These are phyloP conservation scores for Colletotrichum spaethianum DNA, from an alignment of 2,329 filamentous ascomycete genomes.

Conservation along the genomic window DNA sequence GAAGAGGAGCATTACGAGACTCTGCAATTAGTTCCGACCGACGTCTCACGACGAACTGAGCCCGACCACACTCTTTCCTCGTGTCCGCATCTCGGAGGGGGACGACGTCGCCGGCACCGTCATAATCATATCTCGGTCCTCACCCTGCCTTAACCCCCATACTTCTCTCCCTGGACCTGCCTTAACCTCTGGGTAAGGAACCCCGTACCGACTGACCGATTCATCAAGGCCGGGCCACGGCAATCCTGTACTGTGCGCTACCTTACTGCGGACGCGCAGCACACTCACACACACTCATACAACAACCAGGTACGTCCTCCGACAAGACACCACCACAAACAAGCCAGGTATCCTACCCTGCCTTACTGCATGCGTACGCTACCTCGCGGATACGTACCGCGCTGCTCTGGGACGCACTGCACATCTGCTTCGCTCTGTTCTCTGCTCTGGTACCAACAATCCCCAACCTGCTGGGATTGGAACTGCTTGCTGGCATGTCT, in stretches of 20 bases:
- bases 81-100: neutral
- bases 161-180: neutral
- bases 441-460: slow-evolving; percentile 19
- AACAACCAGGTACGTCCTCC: slow-evolving; percentile 26
- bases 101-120: neutral
- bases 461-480: slow-evolving; percentile 27
- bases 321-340: slow-evolving; percentile 9
- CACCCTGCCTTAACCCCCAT: slow-evolving; percentile 1
- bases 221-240: slow-evolving; percentile 32
- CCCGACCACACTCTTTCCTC: slow-evolving; percentile 4
- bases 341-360: slow-evolving; percentile 14
- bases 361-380: slow-evolving; percentile 18
- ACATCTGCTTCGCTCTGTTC: neutral
- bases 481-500: slow-evolving; percentile 26
- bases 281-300: neutral
- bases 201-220: slow-evolving; percentile 26
- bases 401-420: neutral
- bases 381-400: slow-evolving; percentile 8
- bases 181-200: slow-evolving; percentile 19
- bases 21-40: neutral
- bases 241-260: neutral
- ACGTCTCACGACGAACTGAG: slow-evolving; percentile 11
- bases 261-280: slow-evolving; percentile 1
- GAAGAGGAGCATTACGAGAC: neutral
- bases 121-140: slow-evolving; percentile 2